Conservation (phyloP, 2,329 filamentous ascomycete species). For the Pseudocercospora fijiensis region DNA sequence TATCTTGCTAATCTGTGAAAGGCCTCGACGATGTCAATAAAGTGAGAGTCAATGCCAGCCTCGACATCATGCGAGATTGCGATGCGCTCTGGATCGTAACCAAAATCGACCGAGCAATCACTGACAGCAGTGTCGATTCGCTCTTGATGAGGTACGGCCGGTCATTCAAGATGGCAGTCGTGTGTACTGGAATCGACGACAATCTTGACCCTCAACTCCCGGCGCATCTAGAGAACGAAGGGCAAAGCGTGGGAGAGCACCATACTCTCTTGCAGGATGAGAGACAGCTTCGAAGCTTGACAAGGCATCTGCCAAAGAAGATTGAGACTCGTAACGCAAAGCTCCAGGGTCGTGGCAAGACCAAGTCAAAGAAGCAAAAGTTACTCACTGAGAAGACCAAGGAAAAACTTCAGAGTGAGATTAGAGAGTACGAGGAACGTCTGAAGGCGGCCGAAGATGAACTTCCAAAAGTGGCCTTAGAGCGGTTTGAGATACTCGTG, state of each 20-base stretch:
- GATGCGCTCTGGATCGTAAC: conserved; percentile 20
- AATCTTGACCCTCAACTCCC: background rate
- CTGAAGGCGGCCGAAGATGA: background rate
- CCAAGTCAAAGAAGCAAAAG: background rate
- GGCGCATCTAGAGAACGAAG: background rate
- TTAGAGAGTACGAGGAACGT: conserved; percentile 2
- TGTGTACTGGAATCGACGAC: conserved; percentile 14
- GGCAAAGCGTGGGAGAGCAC: background rate
- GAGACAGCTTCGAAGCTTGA: background rate
- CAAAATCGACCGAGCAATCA: conserved; percentile 9
- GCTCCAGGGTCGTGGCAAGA: background rate
- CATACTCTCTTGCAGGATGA: background rate
- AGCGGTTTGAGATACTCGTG: conserved; percentile 19
- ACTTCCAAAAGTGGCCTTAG: background rate
- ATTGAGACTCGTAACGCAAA: background rate
- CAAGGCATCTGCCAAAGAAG: background rate
- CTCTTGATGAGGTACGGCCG: conserved; percentile 9
- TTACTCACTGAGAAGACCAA: background rate
- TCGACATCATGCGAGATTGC: conserved; percentile 12
- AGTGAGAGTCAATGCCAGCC: conserved; percentile 9
- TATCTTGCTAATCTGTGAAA: background rate
- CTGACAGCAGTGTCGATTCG: conserved; percentile 10
- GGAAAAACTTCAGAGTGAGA: background rate
- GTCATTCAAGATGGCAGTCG: conserved; percentile 8
- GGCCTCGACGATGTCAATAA: conserved; percentile 20